These are phyloP conservation scores for Kuraishia hungarica DNA, from an alignment of 805 yeast genomes.

Conservation along the genomic window DNA sequence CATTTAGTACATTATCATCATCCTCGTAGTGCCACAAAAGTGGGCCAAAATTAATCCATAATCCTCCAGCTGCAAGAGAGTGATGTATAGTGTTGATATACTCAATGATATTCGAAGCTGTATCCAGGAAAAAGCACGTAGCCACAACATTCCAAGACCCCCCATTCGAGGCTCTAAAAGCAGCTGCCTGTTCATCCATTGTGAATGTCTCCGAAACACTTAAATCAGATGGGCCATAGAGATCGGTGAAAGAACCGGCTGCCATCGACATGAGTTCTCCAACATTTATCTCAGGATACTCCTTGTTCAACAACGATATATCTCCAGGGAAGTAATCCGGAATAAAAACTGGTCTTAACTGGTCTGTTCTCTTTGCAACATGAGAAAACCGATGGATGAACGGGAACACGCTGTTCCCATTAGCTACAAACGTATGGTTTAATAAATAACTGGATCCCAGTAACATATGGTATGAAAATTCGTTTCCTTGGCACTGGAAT, in stretches of 20 bases:
- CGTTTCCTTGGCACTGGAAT: conserved; percentile 60
- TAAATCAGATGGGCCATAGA: conserved; percentile 45
- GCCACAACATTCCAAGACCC: conserved; percentile 34
- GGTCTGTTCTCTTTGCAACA: conserved; percentile 33
- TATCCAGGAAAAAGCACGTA: conserved; percentile 58
- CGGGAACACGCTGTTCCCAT: conserved; percentile 39
- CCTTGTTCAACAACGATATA: conserved; percentile 22
- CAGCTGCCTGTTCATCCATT: conserved; percentile 26
- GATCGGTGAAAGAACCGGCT: conserved; percentile 64
- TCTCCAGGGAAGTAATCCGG: conserved; percentile 44
- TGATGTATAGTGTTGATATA: conserved; percentile 41
- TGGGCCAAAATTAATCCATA: conserved; percentile 65
- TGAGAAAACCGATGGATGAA: conserved; percentile 45
- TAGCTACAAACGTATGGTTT: conserved; percentile 33
- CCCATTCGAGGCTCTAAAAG: conserved; percentile 31
- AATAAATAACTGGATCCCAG: conserved; percentile 45
- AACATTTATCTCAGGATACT: conserved; percentile 31
- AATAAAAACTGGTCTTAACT: conserved; percentile 38
- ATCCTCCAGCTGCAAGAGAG: conserved; percentile 34
- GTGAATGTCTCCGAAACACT: conserved; percentile 26
- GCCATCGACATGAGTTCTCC: conserved; percentile 58
- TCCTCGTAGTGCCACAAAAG: conserved; percentile 66
- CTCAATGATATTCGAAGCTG: conserved; percentile 51
- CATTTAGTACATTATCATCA: conserved; percentile 23
- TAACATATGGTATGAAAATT: conserved; percentile 57